Evolutionary conservation across 805 yeast genomes (phyloP).

Genomic region (Vanderwaltozyma polyspora): DNA sequence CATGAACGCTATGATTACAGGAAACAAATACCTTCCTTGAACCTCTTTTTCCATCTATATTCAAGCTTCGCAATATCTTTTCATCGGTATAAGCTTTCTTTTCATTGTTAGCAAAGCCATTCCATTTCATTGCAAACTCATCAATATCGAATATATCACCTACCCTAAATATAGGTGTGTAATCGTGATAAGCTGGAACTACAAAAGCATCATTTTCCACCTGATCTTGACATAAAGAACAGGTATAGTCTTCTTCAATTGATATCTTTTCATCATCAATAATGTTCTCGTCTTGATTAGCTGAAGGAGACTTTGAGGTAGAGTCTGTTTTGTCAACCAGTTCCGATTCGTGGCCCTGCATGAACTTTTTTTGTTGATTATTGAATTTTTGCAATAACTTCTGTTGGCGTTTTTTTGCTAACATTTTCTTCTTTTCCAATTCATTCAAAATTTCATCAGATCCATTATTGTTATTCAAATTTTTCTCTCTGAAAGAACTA

Average conservation of each 20-base stretch:
- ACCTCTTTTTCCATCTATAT: conserved; percentile 9
- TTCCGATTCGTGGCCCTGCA: conserved; percentile 38
- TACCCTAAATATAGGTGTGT: conserved; percentile 40
- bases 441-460: conserved; percentile 49
- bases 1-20: conserved; percentile 93
- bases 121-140: conserved; percentile 23
- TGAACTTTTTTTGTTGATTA: conserved; percentile 65
- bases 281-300: conserved; percentile 1
- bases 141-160: conserved; percentile 19
- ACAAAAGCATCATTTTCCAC: conserved; percentile 44
- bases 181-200: conserved; percentile 40
- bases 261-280: background rate
- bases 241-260: conserved; percentile 26
- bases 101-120: conserved; percentile 20
- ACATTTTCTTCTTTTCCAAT: conserved; percentile 40
- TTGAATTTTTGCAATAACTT: conserved; percentile 53
- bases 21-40: conserved; percentile 43
- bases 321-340: conserved; percentile 7
- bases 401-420: conserved; percentile 53
- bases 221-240: conserved; percentile 51
- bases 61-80: conserved; percentile 10
- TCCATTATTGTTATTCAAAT: conserved; percentile 27
- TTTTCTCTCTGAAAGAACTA: conserved; percentile 37
- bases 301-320: background rate
- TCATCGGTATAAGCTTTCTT: conserved; percentile 14